Evolutionary conservation across 1,284 basidiomycete species (phyloP).

Genomic region (Lignosus rhinocerotis): DNA sequence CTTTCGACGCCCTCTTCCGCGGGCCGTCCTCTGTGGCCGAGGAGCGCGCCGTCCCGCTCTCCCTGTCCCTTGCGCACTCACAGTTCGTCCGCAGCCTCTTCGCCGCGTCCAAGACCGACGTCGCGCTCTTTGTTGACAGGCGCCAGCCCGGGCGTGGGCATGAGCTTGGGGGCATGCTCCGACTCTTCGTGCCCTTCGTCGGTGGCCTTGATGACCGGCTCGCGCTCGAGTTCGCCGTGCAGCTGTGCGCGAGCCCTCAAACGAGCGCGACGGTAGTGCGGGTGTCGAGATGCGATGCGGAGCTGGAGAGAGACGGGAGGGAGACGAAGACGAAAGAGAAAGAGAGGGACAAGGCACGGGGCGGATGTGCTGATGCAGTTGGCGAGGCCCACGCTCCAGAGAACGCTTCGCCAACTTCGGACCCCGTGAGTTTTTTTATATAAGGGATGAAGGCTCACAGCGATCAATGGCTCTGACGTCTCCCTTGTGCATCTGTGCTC

Average conservation of each 20-base stretch:
- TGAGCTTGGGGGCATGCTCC: slow-evolving; percentile 38
- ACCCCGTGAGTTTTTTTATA: slow-evolving; percentile 4
- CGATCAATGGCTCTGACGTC: slow-evolving; percentile 1
- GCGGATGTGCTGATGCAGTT: slow-evolving; percentile 30
- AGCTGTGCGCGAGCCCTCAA: slow-evolving; percentile 51
- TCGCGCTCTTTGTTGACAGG: slow-evolving; percentile 73
- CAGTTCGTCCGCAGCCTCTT: slow-evolving; percentile 66
- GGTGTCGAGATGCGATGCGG: slow-evolving; percentile 50
- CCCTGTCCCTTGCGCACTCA: slow-evolving; percentile 37
- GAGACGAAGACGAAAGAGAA: background rate
- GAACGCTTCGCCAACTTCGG: slow-evolving; percentile 47
- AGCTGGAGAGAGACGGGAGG: slow-evolving; percentile 19
- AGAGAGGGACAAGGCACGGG: slow-evolving; percentile 22
- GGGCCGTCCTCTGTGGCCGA: slow-evolving; percentile 32
- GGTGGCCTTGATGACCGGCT: slow-evolving; percentile 72
- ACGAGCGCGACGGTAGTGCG: slow-evolving; percentile 63
- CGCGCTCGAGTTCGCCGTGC: slow-evolving; percentile 59
- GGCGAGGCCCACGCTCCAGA: slow-evolving; percentile 31
- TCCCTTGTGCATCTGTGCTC: too few species aligned
- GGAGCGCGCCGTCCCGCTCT: slow-evolving; percentile 32
- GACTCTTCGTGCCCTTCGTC: slow-evolving; percentile 68
- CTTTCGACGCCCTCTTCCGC: slow-evolving; percentile 69
- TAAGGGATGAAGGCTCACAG: background rate
- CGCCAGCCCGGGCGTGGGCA: slow-evolving; percentile 40
- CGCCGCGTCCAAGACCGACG: slow-evolving; percentile 46